Conservation (phyloP, 148 eudicot genomes). For the Amaranthus cruentus region DNA sequence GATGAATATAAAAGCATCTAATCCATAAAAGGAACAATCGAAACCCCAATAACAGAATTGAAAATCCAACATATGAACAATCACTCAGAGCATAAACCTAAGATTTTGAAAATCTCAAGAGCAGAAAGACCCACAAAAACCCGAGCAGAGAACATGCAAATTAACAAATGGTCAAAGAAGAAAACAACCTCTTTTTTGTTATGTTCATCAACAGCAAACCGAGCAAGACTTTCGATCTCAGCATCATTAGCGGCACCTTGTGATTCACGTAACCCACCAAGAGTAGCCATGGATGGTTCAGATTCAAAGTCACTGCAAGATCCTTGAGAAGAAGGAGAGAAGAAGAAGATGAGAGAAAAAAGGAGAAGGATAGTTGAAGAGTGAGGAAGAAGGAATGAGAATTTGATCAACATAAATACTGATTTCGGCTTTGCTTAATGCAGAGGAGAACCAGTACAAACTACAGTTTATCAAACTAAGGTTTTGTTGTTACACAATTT, state of each 20-base stretch:
- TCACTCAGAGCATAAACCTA: too few relatives aligned
- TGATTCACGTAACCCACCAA: conserved; percentile 45
- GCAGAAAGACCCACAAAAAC: background rate
- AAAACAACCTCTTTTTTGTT: conserved; percentile 51
- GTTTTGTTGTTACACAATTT: too few relatives aligned
- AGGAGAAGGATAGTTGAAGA: background rate
- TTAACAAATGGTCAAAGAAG: background rate
- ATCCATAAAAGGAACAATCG: background rate
- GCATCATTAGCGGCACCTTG: conserved; percentile 34
- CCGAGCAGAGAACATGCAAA: background rate
- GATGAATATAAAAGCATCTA: too few relatives aligned
- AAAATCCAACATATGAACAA: background rate
- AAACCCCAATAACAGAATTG: background rate
- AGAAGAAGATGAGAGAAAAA: conserved; percentile 9
- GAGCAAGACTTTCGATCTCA: conserved; percentile 51
- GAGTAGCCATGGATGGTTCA: conserved; percentile 41
- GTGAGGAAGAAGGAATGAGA: background rate
- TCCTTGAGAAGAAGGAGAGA: background rate
- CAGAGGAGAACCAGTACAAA: background rate
- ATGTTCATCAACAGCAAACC: conserved; percentile 66
- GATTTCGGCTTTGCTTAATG: conserved; percentile 1
- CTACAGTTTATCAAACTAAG: background rate
- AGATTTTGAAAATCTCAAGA: background rate
- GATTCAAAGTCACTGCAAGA: conserved; percentile 30
- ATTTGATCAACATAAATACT: background rate